These are phyloP conservation scores for Grifola frondosa DNA, from an alignment of 1,284 basidiomycete genomes.

Conservation along the genomic window DNA sequence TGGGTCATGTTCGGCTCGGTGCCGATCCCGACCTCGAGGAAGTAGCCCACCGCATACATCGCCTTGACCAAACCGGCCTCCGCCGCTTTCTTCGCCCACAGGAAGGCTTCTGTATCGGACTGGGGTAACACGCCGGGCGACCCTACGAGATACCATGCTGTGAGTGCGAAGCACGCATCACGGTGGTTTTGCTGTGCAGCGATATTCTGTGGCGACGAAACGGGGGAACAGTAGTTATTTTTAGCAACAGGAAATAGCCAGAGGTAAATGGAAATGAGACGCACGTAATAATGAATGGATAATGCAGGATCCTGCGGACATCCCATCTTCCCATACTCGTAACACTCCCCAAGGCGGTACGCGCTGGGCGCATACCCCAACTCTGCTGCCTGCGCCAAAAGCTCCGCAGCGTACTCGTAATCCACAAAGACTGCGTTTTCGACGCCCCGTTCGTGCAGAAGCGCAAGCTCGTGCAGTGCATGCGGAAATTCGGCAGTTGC, in stretches of 20 bases:
- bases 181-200: conserved; percentile 96
- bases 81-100: conserved; percentile 92
- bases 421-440: conserved; percentile 98
- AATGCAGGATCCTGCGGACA: conserved; percentile 98
- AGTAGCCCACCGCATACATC: conserved; percentile 97
- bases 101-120: conserved; percentile 95
- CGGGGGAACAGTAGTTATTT: conserved; percentile 8
- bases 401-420: conserved; percentile 91
- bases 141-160: conserved; percentile 98
- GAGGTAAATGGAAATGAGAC: conserved; percentile 30
- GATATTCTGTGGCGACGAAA: conserved; percentile 69
- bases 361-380: conserved; percentile 96
- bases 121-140: conserved; percentile 97
- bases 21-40: conserved; percentile 91
- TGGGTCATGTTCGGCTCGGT: conserved; percentile 66
- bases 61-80: conserved; percentile 90
- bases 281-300: conserved; percentile 97
- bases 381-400: conserved; percentile 93
- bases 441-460: conserved; percentile 93
- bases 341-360: conserved; percentile 95
- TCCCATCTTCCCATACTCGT: conserved; percentile 98
- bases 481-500: conserved; percentile 96
- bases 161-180: conserved; percentile 97
- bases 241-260: conserved; percentile 3
- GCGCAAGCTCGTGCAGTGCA: conserved; percentile 92